Conservation (phyloP, 371 early-diverging fungal genomes). For the Mortierella sp. region DNA sequence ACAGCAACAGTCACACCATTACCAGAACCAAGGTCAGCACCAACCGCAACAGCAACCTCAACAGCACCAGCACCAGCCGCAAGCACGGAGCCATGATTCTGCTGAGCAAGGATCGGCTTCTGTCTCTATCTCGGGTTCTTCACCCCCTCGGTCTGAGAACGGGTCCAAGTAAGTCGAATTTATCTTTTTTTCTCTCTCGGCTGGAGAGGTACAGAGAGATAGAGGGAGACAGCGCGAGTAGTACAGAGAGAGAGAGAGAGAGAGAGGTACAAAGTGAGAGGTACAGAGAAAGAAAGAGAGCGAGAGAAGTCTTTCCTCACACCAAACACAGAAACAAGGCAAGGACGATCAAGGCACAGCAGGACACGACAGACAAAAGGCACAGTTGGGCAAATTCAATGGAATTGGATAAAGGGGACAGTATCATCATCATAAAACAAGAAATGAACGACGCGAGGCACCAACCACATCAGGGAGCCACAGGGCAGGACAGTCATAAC, state of each 20-base stretch:
- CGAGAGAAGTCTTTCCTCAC: neutral
- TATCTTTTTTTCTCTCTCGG: neutral
- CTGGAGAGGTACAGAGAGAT: neutral
- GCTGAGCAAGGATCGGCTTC: conserved; percentile 15
- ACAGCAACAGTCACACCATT: neutral
- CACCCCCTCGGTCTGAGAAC: conserved; percentile 41
- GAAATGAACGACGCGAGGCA: neutral
- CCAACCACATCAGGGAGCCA: neutral
- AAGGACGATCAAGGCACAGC: neutral
- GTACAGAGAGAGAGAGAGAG: too few relatives aligned
- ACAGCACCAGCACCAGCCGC: conserved; percentile 3
- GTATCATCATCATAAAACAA: neutral
- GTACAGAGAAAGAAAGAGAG: too few relatives aligned
- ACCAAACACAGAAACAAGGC: neutral
- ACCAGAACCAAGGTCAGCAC: neutral
- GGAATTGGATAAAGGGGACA: too few relatives aligned
- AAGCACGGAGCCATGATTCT: conserved; percentile 7
- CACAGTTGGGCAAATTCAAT: neutral
- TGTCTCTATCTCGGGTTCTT: conserved; percentile 26
- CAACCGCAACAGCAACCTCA: conserved; percentile 2
- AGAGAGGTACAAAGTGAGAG: neutral
- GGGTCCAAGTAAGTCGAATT: conserved; percentile 10
- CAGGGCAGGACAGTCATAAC: neutral
- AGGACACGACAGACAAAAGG: neutral
- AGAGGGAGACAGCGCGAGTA: neutral